Evolutionary conservation across 805 yeast species (phyloP), one percentile per base, ranked within the genome.

Genomic region (Metschnikowia arizonensis): DNA sequence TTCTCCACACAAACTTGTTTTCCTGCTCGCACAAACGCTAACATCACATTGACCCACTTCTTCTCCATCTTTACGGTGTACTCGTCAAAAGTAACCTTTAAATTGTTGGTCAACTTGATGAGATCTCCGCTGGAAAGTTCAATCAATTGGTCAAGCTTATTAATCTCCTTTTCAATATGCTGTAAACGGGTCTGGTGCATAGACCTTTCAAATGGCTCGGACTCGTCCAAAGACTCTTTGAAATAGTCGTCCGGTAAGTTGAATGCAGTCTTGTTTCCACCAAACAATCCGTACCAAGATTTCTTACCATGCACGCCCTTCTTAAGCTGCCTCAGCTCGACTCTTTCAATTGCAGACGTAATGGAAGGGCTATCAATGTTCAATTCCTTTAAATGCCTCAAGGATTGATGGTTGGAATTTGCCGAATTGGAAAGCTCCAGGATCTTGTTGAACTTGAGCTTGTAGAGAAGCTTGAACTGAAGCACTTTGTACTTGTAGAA

Each of bases 401-500:
- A 48, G 19, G 47, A 51, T 31, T 41, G 52, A 44, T 34, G 55
- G 38, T 32, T 46, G 19, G 30, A 52, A 10, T 49, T 50, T 15
- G 60, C 56, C 36, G 63, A 53, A 46, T 59, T 64, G 33, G 65
- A 49, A 29, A 70, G 61, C 31, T 71, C 73, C 43, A 65, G 72
- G 34, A 62, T 56, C 46, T 69, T 66, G 50, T 55, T 60, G 55
- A 69, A 69, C 46, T 68, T 68, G 44, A 69, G 61, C 50, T 66
- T 67, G 53, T 67, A 64, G 19, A 71, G 46, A 18, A 72, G 65
- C 48, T 69, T 65, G 50, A 71, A 64, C 55, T 78, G 83, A 18
- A 76, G 58, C 33, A 78, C 76, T 55, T 78, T 78, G 58, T 68
- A 61, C 53, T 77, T 78, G 58, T 78, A 68, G 55, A 76, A 78